A percentile compares a stretch with the other conserved stretches of the same genome.
phyloP scores from a whole-genome alignment of 257 asterid species.

The Solanum pinnatisectum region DNA sequence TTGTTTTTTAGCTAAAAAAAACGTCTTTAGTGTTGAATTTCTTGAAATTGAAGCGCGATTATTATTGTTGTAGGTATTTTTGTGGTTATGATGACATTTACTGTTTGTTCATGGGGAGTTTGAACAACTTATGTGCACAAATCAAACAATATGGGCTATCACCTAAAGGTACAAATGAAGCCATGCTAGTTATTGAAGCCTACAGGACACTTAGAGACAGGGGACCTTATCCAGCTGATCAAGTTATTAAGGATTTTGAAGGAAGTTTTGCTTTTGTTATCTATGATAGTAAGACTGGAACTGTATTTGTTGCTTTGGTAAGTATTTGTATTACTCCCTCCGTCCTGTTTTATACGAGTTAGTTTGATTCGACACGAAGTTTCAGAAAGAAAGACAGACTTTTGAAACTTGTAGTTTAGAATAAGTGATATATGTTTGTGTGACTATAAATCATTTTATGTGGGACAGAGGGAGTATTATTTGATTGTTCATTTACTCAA shows the following conservation, averaged over 20 bases:
- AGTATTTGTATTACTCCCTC: neutral
- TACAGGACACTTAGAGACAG: constrained; percentile 74
- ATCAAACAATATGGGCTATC: constrained; percentile 65
- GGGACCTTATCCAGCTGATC: constrained; percentile 89
- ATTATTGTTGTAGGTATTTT: constrained; percentile 26
- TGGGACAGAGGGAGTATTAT: too few relatives aligned
- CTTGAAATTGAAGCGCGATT: neutral
- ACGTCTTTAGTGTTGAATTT: neutral
- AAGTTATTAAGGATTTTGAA: constrained; percentile 72
- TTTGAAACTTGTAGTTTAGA: too few relatives aligned
- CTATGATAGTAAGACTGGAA: constrained; percentile 55
- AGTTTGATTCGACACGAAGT: neutral
- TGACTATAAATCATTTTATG: too few relatives aligned
- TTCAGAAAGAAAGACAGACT: too few relatives aligned
- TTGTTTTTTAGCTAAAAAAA: neutral
- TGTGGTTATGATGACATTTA: constrained; percentile 69
- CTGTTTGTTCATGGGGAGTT: constrained; percentile 64
- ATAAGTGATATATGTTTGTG: too few relatives aligned
- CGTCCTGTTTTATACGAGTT: neutral
- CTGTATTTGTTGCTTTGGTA: constrained; percentile 77
- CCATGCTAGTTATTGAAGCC: constrained; percentile 72
- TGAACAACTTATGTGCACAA: constrained; percentile 60
- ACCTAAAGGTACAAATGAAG: constrained; percentile 59
- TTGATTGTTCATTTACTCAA: neutral
- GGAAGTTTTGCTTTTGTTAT: constrained; percentile 74